Percentiles rank a stretch among this genome's conserved stretches.
Conservation (phyloP, 176 grass and related monocot species). For the Oryza punctata region DNA sequence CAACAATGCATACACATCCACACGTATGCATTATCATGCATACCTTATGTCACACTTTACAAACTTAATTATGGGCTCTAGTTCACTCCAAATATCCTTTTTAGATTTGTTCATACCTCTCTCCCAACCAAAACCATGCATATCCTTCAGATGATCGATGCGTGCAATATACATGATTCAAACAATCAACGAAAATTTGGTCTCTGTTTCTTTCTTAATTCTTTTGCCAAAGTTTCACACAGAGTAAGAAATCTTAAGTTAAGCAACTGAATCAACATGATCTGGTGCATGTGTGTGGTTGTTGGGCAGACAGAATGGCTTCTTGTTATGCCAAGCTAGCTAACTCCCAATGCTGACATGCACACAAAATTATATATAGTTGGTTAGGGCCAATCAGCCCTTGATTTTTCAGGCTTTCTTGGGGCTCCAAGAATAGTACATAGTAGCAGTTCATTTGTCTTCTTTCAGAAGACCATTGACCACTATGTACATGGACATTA, state of each 20-base stretch:
- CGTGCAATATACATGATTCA: conserved; percentile 14
- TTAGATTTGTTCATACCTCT: conserved; percentile 31
- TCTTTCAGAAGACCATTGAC: not conserved
- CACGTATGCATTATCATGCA: not conserved
- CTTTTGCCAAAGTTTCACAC: not conserved
- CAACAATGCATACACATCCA: conserved; percentile 29
- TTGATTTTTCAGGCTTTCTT: not conserved
- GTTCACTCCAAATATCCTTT: conserved; percentile 25
- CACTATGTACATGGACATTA: not conserved
- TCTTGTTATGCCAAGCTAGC: not conserved
- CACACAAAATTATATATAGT: not conserved
- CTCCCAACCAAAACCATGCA: not conserved
- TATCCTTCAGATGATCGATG: not conserved
- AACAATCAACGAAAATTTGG: conserved; percentile 23
- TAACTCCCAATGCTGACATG: not conserved
- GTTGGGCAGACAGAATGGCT: conserved; percentile 1
- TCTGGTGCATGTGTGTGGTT: conserved; percentile 17
- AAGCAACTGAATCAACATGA: conserved; percentile 8
- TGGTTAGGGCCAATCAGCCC: not conserved
- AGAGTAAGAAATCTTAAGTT: not conserved
- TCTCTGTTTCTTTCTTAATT: conserved; percentile 8
- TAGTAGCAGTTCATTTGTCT: not conserved
- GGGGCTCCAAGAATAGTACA: not conserved
- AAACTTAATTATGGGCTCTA: not conserved
- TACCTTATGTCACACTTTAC: conserved; percentile 35